A percentile compares a stretch with the other conserved stretches of the same genome.
These are phyloP conservation scores for Fraxinus quadrangulata DNA, from an alignment of 257 asterid species.

Conservation along the genomic window DNA sequence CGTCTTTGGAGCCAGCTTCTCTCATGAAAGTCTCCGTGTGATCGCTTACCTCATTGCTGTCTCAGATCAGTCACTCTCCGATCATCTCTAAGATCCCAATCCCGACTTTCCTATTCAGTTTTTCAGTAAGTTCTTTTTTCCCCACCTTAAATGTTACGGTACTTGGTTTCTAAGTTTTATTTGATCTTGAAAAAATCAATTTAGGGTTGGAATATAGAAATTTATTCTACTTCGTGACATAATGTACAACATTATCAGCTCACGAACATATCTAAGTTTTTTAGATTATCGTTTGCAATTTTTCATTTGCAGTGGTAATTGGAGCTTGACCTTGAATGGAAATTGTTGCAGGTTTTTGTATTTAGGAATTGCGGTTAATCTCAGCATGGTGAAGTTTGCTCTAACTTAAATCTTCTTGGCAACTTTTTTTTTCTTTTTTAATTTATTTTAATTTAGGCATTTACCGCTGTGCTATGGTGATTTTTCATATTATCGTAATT, in stretches of 20 bases:
- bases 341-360: slow-evolving; percentile 29
- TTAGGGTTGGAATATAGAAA: slow-evolving; percentile 33
- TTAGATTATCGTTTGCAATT: slow-evolving; percentile 30
- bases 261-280: slow-evolving; percentile 10
- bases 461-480: background rate
- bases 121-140: slow-evolving; percentile 24
- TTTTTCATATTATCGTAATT: slow-evolving; percentile 8
- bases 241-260: slow-evolving; percentile 28
- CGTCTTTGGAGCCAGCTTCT: slow-evolving; percentile 28
- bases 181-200: slow-evolving; percentile 12
- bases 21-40: slow-evolving; percentile 23
- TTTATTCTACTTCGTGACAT: background rate
- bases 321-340: slow-evolving; percentile 32
- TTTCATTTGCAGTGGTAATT: slow-evolving; percentile 23
- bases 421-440: too few relatives aligned
- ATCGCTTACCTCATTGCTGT: slow-evolving; percentile 34
- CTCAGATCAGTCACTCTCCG: slow-evolving; percentile 27
- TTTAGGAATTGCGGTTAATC: slow-evolving; percentile 29
- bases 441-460: background rate
- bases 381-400: slow-evolving; percentile 41
- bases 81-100: slow-evolving; percentile 27
- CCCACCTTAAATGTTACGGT: background rate
- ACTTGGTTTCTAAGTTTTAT: background rate
- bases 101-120: background rate
- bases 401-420: slow-evolving; percentile 18